These are phyloP conservation scores for Lentinula edodes DNA, from an alignment of 768 basidiomycete species.

Conservation along the genomic window DNA sequence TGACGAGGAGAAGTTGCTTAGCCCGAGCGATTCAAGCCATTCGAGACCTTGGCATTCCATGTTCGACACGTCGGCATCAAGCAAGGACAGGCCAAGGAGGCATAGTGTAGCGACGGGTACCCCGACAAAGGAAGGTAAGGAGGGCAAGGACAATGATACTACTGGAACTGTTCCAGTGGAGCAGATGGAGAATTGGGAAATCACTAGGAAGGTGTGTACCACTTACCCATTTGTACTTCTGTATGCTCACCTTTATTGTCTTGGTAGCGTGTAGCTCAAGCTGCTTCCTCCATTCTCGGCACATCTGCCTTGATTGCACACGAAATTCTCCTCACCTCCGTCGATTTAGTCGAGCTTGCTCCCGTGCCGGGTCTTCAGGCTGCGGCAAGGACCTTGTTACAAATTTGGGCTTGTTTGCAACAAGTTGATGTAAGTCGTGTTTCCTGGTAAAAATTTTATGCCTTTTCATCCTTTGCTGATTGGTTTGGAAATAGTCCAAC, in stretches of 20 bases:
- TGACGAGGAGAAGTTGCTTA: not conserved
- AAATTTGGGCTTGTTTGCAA: constrained; percentile 55
- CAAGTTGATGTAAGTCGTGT: constrained; percentile 44
- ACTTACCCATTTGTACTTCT: not conserved
- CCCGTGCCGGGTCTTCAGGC: constrained; percentile 48
- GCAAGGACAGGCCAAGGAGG: not conserved
- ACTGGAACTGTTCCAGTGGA: not conserved
- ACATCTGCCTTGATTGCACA: constrained; percentile 26
- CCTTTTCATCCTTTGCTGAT: not conserved
- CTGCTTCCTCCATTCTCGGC: constrained; percentile 26
- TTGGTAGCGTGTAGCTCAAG: constrained; percentile 22
- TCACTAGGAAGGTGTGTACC: not conserved
- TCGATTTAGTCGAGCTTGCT: constrained; percentile 34
- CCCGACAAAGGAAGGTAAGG: not conserved
- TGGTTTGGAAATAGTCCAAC: constrained; percentile 46
- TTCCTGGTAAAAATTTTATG: not conserved
- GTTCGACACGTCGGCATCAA: not conserved
- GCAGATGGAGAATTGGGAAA: constrained; percentile 2
- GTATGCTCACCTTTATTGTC: not conserved
- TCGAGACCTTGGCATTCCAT: constrained; percentile 1
- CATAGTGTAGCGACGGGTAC: not conserved
- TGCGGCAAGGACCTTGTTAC: constrained; percentile 40
- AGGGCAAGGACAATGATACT: not conserved
- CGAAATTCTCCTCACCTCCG: constrained; percentile 29
- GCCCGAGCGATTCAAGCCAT: not conserved